These are phyloP conservation scores for Phellopilus nigrolimitatus DNA, from an alignment of 1,284 basidiomycete species.

Conservation along the genomic window DNA sequence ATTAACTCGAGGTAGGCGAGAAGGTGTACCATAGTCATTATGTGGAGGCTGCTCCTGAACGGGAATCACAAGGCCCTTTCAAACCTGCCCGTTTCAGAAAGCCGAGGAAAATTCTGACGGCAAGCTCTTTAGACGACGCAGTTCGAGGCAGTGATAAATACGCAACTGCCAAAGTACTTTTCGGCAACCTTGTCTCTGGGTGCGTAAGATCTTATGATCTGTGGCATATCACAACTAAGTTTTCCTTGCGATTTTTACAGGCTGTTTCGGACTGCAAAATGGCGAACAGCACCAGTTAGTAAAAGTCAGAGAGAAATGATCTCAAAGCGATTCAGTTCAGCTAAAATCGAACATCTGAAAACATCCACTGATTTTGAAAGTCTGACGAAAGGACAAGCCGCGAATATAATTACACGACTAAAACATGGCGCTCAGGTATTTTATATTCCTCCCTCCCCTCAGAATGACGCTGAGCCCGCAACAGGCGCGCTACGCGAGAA, in stretches of 20 bases:
- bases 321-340: conserved; percentile 49
- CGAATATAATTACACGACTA: conserved; percentile 70
- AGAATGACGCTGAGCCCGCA: background rate
- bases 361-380: conserved; percentile 28
- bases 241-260: conserved; percentile 29
- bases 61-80: conserved; percentile 39
- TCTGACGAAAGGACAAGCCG: conserved; percentile 75
- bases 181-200: conserved; percentile 44
- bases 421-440: conserved; percentile 74
- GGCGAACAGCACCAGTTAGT: conserved; percentile 68
- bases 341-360: conserved; percentile 19
- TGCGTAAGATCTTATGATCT: conserved; percentile 27
- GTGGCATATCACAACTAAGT: conserved; percentile 14
- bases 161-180: conserved; percentile 48
- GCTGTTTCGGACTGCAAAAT: conserved; percentile 60
- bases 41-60: conserved; percentile 48
- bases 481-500: conserved; percentile 2
- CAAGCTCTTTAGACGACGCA: conserved; percentile 49
- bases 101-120: conserved; percentile 50
- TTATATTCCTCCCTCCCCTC: background rate
- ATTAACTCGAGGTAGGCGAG: conserved; percentile 15
- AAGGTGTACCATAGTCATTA: conserved; percentile 43
- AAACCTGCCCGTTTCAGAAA: conserved; percentile 52
- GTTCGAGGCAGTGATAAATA: conserved; percentile 69
- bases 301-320: conserved; percentile 61